Evolutionary conservation across 2,329 filamentous ascomycete species (phyloP), one percentile per base, ranked within the genome.

Genomic region (Ilyonectria robusta): DNA sequence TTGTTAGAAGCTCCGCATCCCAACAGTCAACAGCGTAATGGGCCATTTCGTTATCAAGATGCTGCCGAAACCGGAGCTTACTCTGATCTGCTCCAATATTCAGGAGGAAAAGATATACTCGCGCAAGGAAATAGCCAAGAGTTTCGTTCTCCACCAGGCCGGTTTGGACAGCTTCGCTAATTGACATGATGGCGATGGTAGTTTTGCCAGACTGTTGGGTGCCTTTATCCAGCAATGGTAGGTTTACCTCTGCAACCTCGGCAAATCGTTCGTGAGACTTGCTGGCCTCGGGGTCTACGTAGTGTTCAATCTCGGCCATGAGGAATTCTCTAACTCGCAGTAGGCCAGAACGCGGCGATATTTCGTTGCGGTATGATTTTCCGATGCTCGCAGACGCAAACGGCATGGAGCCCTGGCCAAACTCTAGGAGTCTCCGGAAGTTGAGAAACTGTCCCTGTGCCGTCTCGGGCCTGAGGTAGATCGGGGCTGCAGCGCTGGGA

Each of bases 241-340:
- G 87, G 84, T 97, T 92, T 53, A 95, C 83, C 74, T 97, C 86
- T 78, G 93, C 91, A 66, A 99, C 91, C 76, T 97, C 93, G 51
- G 89, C 83, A 83, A 99, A 99, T 63, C 95, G 92, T 59, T 88
- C 84, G 81, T 99, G 96, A 84, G 96, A 97, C 89, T 99, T 99
- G 83, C 94, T 94, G 78, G 94, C 91, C 77, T 95, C 87, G 11
- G 96, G 96, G 77, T 99, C 96, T 72, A 99, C 96, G 79, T 94
- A 99, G 82, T 98, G 96, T 85, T 99, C 96, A 75, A 99, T 97
- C 84, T 99, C 96, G 26, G 95, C 96, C 96, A 99, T 98, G 76
- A 98, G 84, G 84, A 99, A 98, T 81, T 99, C 96, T 75, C 96
- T 93, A 46, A 99, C 96, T 75, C 96, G 93, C 64, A 99, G 85